phyloP scores from a whole-genome alignment of 2,329 filamentous ascomycete species.

The Diaporthe amygdali region DNA sequence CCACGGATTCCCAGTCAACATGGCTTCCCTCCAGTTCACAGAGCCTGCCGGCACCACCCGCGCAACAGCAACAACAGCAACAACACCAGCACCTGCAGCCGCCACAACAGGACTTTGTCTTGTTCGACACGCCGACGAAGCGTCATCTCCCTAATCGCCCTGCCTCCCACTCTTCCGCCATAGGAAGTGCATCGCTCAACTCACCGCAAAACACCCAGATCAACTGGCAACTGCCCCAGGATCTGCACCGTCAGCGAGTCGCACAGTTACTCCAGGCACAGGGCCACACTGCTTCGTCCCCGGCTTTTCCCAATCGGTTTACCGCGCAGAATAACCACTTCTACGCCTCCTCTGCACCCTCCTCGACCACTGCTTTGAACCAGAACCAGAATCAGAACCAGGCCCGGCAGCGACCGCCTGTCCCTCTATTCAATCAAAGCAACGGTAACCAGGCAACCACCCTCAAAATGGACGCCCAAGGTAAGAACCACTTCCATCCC shows the following conservation, averaged over 20 bases:
- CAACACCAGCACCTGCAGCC: conserved; percentile 51
- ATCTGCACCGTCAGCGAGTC: conserved; percentile 62
- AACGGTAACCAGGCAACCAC: conserved; percentile 53
- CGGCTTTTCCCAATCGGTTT: conserved; percentile 64
- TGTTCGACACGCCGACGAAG: conserved; percentile 66
- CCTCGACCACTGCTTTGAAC: conserved; percentile 63
- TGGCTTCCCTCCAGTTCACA: conserved; percentile 76
- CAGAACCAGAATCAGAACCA: conserved; percentile 52
- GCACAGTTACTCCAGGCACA: conserved; percentile 64
- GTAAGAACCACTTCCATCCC: conserved; percentile 42
- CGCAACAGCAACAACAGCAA: conserved; percentile 58
- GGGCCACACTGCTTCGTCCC: conserved; percentile 58
- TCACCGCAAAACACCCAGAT: conserved; percentile 40
- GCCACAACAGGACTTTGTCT: conserved; percentile 76
- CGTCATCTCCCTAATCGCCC: conserved; percentile 48
- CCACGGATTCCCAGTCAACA: conserved; percentile 81
- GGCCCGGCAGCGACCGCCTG: conserved; percentile 61
- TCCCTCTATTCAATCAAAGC: conserved; percentile 72
- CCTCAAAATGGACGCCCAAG: conserved; percentile 61
- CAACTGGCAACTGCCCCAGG: conserved; percentile 30
- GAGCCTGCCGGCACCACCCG: conserved; percentile 67
- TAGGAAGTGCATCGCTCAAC: conserved; percentile 53
- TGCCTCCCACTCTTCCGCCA: conserved; percentile 42
- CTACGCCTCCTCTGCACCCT: conserved; percentile 71
- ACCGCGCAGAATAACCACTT: conserved; percentile 59